A percentile compares a stretch with the other conserved stretches of the same genome.
Conservation (phyloP, 768 basidiomycete species). For the Imleria badia region DNA sequence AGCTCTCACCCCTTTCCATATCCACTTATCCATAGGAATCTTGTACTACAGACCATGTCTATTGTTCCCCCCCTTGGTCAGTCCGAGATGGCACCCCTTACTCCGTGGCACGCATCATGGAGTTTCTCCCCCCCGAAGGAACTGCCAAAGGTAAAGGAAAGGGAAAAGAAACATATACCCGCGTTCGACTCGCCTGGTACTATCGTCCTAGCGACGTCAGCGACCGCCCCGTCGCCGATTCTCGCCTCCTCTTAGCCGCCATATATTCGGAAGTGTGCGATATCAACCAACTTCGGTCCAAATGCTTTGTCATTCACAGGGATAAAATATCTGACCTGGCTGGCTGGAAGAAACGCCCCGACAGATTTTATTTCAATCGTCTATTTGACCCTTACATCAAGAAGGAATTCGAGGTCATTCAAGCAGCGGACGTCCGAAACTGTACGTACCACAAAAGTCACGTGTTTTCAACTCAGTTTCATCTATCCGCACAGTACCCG, state of each 20-base stretch:
- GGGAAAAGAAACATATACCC: slow-evolving; percentile 69
- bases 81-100: slow-evolving; percentile 94
- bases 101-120: slow-evolving; percentile 95
- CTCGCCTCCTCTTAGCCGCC: slow-evolving; percentile 88
- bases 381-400: slow-evolving; percentile 98
- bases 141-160: slow-evolving; percentile 63
- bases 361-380: slow-evolving; percentile 95
- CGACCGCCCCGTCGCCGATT: slow-evolving; percentile 87
- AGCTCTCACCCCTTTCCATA: slow-evolving; percentile 12
- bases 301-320: slow-evolving; percentile 91
- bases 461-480: slow-evolving; percentile 16
- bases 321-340: slow-evolving; percentile 93
- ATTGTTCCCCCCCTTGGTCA: slow-evolving; percentile 92
- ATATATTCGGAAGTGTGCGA: slow-evolving; percentile 97
- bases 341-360: slow-evolving; percentile 91
- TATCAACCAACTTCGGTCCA: slow-evolving; percentile 87
- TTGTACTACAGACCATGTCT: slow-evolving; percentile 85
- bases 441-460: slow-evolving; percentile 51
- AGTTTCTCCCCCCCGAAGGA: slow-evolving; percentile 84
- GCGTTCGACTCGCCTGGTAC: slow-evolving; percentile 93
- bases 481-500: slow-evolving; percentile 59
- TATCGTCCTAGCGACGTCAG: slow-evolving; percentile 96
- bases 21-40: slow-evolving; percentile 15
- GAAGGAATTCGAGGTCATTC: slow-evolving; percentile 95
- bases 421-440: slow-evolving; percentile 82